Evolutionary conservation across 345 rosid genomes (phyloP), one percentile per base, ranked within the genome.

Genomic region (Cochlearia excelsa): DNA sequence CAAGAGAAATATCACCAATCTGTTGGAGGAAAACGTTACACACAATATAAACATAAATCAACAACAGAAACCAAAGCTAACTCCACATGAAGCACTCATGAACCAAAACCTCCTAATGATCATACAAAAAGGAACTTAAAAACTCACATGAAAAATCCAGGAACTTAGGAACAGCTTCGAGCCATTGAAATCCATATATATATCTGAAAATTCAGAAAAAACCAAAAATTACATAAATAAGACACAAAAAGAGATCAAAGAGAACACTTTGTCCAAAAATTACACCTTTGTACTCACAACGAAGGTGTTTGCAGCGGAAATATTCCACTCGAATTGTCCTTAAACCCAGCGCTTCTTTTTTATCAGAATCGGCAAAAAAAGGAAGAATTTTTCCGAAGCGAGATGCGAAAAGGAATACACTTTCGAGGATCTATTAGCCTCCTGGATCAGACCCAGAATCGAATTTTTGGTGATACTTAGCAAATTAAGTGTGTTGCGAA

Each of bases 1-100:
- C 68, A 65, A 80, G 74, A 27, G 70, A 68, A 44, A 69, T 30
- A 72, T 61, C 51, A 38, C 72, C 72, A 40, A 77, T 66, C 95
- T 89, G 91, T 43, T 27, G 16, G 4, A 65, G 83, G 11, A 30
- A 86, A 54, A 35, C 5, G 28, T 31, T 30, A 3, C 3, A 34
- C 37, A 34, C 9, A 1, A 2, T 23, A 57, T 3, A 10, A 29
- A 66, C 2, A 56, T 26, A 9, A 57, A 40, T 16, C 33, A 28
- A 34, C 40, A 37, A 37, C 40, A 37, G 40, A 37, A 37, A 37
- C 40, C 2, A 6, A 37, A 37, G 40, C 6, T 37, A 4, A 4
- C 7, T 1, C 40, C 7, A 2, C 5, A 37, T 37, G 5, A 37
- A 4, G 7, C 40, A 37, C 35, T 33, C 3, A 33, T 33, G 5